Percentiles rank a stretch among this genome's conserved stretches.
Conservation (phyloP, 768 basidiomycete genomes). For the Auriculariales sp. region DNA sequence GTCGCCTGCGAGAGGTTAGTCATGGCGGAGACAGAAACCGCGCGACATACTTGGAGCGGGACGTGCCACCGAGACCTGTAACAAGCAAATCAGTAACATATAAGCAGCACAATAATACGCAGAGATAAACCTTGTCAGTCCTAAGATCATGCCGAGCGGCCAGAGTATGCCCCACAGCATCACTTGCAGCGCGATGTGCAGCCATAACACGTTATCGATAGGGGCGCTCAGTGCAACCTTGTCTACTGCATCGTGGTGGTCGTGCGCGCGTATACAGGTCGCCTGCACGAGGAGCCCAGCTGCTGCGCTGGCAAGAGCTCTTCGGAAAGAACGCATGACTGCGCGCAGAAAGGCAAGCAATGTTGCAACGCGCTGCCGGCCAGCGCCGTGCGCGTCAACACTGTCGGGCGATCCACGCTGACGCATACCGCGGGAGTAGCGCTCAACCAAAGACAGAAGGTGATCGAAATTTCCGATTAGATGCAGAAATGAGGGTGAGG, state of each 20-base stretch:
- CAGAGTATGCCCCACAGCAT: slow-evolving; percentile 78
- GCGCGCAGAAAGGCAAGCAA: too few species aligned
- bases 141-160: slow-evolving; percentile 44
- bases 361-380: too few species aligned
- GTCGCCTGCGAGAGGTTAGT: slow-evolving; percentile 28
- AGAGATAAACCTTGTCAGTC: slow-evolving; percentile 17
- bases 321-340: too few species aligned
- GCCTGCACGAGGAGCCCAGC: too few species aligned
- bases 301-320: too few species aligned
- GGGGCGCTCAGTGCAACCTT: slow-evolving; percentile 49
- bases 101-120: background rate
- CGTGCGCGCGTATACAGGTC: slow-evolving; percentile 24
- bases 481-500: too few species aligned
- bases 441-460: too few species aligned
- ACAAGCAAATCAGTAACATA: slow-evolving; percentile 14
- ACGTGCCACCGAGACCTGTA: slow-evolving; percentile 82
- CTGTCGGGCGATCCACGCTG: too few species aligned
- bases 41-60: slow-evolving; percentile 53
- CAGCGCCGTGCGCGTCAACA: too few species aligned
- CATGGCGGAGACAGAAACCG: background rate
- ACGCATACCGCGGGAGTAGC: too few species aligned
- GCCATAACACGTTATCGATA: slow-evolving; percentile 64
- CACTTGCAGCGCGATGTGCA: slow-evolving; percentile 70
- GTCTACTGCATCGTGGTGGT: slow-evolving; percentile 49
- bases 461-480: too few species aligned